Conservation (phyloP, 371 early-diverging fungal species). For the Catenaria anguillulae region DNA sequence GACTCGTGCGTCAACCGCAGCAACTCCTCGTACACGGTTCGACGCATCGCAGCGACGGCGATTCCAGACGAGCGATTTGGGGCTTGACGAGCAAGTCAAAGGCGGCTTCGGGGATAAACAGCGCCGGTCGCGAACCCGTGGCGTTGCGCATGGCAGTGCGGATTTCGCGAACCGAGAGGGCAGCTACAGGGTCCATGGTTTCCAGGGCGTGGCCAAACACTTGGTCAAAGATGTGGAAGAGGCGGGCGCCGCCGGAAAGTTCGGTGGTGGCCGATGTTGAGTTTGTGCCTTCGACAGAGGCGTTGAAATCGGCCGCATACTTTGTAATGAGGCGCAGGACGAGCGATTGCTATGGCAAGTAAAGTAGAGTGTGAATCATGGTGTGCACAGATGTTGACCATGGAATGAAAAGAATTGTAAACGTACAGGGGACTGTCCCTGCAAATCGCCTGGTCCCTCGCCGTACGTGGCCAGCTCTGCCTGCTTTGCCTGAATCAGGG, state of each 20-base stretch:
- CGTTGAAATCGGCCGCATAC: slow-evolving; percentile 85
- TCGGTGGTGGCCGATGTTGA: slow-evolving; percentile 83
- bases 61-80: slow-evolving; percentile 90
- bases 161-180: slow-evolving; percentile 94
- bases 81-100: slow-evolving; percentile 96
- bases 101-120: slow-evolving; percentile 93
- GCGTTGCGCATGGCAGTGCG: slow-evolving; percentile 96
- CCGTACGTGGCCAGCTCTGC: slow-evolving; percentile 73
- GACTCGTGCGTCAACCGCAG: slow-evolving; percentile 79
- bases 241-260: slow-evolving; percentile 93
- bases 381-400: too few species aligned
- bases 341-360: slow-evolving; percentile 15
- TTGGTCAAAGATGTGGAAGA: slow-evolving; percentile 96
- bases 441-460: slow-evolving; percentile 44
- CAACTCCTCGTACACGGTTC: slow-evolving; percentile 90
- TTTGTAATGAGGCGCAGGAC: slow-evolving; percentile 94
- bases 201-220: slow-evolving; percentile 80
- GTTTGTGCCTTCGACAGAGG: slow-evolving; percentile 84
- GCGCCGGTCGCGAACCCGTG: slow-evolving; percentile 86
- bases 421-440: slow-evolving; percentile 26
- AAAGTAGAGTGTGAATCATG: too few species aligned
- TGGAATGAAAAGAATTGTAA: too few species aligned
- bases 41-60: slow-evolving; percentile 86
- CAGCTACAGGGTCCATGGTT: slow-evolving; percentile 86
- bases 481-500: slow-evolving; percentile 64